Conservation (phyloP, 2,329 filamentous ascomycete species). For the Ophidiomyces ophidiicola region DNA sequence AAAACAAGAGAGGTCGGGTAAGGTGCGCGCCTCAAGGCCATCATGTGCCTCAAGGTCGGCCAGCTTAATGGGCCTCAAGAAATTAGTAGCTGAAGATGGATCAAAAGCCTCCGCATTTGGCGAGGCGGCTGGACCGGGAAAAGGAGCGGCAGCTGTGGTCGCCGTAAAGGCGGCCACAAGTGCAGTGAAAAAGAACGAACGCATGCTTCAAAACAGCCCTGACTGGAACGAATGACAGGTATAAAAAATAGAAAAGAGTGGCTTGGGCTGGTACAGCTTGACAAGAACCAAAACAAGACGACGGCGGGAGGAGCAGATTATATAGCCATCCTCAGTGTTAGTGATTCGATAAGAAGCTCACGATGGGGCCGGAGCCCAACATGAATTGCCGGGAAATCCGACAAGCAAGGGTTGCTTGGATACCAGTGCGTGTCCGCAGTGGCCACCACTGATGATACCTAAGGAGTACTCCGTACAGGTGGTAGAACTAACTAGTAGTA, state of each 20-base stretch:
- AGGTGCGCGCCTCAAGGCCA: conserved; percentile 12
- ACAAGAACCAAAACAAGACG: not conserved
- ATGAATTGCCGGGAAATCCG: too few relatives aligned
- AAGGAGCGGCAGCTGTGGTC: conserved; percentile 10
- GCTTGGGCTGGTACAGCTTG: conserved; percentile 7
- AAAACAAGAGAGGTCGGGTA: conserved; percentile 17
- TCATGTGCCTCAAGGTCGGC: conserved; percentile 7
- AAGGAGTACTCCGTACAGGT: too few relatives aligned
- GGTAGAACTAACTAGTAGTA: too few relatives aligned
- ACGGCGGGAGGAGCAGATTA: not conserved
- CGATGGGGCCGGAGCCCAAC: too few relatives aligned
- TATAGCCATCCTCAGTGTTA: conserved; percentile 1
- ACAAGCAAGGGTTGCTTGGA: too few relatives aligned
- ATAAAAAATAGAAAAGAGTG: conserved; percentile 8
- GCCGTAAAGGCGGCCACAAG: conserved; percentile 11
- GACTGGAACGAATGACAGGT: conserved; percentile 4
- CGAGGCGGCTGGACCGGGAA: conserved; percentile 1
- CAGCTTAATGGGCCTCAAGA: conserved; percentile 4
- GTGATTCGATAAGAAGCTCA: too few relatives aligned
- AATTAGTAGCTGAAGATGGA: not conserved
- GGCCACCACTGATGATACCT: too few relatives aligned
- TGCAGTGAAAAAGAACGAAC: conserved; percentile 8
- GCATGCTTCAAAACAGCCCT: conserved; percentile 3
- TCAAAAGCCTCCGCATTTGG: conserved; percentile 1
- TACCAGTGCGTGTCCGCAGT: too few relatives aligned